Percentiles rank a stretch among this genome's conserved stretches.
These are phyloP conservation scores for Zygosaccharomyces lentus DNA, from an alignment of 805 yeast genomes.

Conservation along the genomic window DNA sequence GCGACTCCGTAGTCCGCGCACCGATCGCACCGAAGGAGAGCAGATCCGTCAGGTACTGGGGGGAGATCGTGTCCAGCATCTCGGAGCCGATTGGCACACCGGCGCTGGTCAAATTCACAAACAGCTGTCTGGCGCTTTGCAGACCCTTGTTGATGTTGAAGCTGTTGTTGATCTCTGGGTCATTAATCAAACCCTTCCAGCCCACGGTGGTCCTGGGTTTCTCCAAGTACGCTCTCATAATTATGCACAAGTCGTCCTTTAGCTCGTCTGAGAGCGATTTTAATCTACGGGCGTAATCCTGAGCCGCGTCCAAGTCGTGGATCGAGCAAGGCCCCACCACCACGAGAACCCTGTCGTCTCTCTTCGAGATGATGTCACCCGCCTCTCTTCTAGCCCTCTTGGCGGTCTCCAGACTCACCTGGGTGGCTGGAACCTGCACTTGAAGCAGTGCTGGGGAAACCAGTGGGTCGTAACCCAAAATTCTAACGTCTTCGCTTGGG, in stretches of 20 bases:
- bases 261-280: conserved; percentile 65
- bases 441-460: conserved; percentile 89
- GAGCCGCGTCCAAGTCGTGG: conserved; percentile 85
- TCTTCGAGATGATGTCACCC: conserved; percentile 63
- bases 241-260: conserved; percentile 68
- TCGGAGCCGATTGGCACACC: conserved; percentile 94
- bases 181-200: conserved; percentile 97
- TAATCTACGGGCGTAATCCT: conserved; percentile 76
- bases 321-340: conserved; percentile 97
- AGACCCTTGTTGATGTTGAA: conserved; percentile 95
- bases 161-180: conserved; percentile 89
- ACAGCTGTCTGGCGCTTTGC: conserved; percentile 79
- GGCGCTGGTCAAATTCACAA: conserved; percentile 68
- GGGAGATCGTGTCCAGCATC: conserved; percentile 97
- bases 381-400: conserved; percentile 75
- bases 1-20: conserved; percentile 98
- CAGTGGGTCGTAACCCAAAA: conserved; percentile 89
- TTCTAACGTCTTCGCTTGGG: conserved; percentile 71
- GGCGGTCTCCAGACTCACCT: conserved; percentile 56
- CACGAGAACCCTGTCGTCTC: conserved; percentile 79
- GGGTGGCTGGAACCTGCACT: conserved; percentile 69
- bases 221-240: conserved; percentile 97
- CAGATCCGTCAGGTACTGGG: conserved; percentile 89
- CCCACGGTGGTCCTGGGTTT: conserved; percentile 99
- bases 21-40: conserved; percentile 97